Evolutionary conservation across 169 alveolate genomes (phyloP), one percentile per base, ranked within the genome.

Genomic region (Plasmodium cynomolgi): DNA sequence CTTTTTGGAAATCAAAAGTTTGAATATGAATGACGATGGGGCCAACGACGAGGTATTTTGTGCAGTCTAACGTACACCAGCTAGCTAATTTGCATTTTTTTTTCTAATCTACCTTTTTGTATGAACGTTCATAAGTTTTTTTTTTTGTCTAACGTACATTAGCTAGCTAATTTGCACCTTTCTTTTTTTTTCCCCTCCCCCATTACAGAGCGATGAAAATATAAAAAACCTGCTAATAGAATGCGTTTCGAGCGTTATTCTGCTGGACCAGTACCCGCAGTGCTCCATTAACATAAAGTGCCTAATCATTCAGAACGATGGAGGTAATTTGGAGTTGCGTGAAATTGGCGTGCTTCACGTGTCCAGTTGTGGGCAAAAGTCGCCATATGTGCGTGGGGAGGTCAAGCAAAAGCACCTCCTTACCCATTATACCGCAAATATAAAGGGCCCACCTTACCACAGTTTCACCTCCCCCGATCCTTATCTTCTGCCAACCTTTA

Each of bases 261-360:
- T 85, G 17, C 41, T 85, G 47, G 85, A 85, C 20, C 80, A 54
- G 39, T 85, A 85, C 68, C 93, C 93, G 1, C 93, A 85, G 31
- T 85, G 93, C 62, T 85, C 93, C 68, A 85, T 85, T 47, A 74
- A 74, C 58, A 85, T 85, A 50, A 85, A 75, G 81, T 85, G 93
- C 62, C 80, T 85, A 56, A 85, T 85, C 31, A 75, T 85, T 74
- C 93, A 85, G 62, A 77, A 75, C 44, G 93, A 85, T 85, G 93
- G 93, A 23, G 93, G 93, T 85, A 85, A 47, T 26, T 26, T 58
- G 68, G 34, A 47, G 34, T 6, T 17, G 23, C 39, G 68, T 1
- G 15, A 68, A 68, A 15, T 50, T 15, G 62, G 4, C 23, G 4
- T 15, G 23, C 23, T 50, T 50, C 62, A 50, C 62, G 62, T 50